phyloP scores from a whole-genome alignment of 2,329 filamentous ascomycete genomes.

The Aspergillus sp. region DNA sequence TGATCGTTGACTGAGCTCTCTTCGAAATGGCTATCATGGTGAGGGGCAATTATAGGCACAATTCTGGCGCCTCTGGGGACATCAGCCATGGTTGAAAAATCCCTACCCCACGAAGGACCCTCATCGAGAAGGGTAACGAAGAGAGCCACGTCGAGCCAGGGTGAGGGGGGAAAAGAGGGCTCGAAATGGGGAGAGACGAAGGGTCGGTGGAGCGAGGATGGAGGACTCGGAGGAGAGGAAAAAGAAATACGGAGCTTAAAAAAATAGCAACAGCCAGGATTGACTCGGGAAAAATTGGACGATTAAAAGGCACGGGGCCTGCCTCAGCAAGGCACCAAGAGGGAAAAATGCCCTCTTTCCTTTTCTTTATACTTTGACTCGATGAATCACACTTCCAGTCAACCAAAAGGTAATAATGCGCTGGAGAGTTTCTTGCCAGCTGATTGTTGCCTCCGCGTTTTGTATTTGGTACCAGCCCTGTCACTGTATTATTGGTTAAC shows the following conservation, averaged over 20 bases:
- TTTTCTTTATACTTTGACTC: not conserved
- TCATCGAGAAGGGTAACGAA: conserved; percentile 29
- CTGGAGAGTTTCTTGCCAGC: not conserved
- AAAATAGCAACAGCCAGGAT: conserved; percentile 1
- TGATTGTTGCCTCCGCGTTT: conserved; percentile 4
- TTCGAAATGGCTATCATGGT: conserved; percentile 21
- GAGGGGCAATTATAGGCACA: conserved; percentile 41
- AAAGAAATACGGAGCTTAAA: conserved; percentile 10
- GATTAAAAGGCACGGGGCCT: not conserved
- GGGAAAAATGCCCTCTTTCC: not conserved
- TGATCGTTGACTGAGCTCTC: conserved; percentile 15
- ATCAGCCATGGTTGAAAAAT: conserved; percentile 39
- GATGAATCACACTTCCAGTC: not conserved
- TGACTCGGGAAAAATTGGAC: not conserved
- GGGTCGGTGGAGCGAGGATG: conserved; percentile 8
- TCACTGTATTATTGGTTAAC: not conserved
- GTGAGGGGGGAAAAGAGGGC: conserved; percentile 5
- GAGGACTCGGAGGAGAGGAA: conserved; percentile 9
- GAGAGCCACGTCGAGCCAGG: conserved; percentile 23
- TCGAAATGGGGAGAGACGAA: conserved; percentile 12
- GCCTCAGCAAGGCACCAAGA: not conserved
- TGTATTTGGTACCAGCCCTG: not conserved
- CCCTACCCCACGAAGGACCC: conserved; percentile 33
- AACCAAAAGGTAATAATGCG: not conserved
- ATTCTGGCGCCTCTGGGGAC: conserved; percentile 41